Base-by-base conservation (phyloP, 1,139 yeast species). In the Diutina rugosa region DNA sequence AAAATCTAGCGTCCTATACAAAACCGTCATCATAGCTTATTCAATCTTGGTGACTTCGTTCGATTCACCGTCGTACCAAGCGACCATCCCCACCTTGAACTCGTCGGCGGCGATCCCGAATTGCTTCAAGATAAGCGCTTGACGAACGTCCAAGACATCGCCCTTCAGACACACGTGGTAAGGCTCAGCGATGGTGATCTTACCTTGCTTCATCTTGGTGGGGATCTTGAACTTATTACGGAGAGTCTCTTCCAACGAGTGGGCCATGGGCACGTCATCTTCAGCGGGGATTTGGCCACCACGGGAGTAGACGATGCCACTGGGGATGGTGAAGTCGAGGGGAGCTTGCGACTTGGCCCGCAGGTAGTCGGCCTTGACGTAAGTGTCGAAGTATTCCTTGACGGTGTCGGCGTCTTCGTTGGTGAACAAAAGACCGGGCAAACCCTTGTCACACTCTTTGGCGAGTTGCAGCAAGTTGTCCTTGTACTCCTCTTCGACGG, bases 251-350 rank as follows among this genome's bases (percentile, higher is more conserved):
- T 93, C 99, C 72, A 95, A 78, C 6, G 98, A 90, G 69, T 93
- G 99, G 12, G 95, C 86, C 89, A 93, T 84, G 63, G 97, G 97
- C 26, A 93, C 93, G 70, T 93, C 99, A 63, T 93, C 98, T 68
- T 90, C 97, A 32, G 70, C 73, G 41, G 97, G 79, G 58, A 91
- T 75, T 72, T 89, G 96, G 21, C 99, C 99, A 64, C 97, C 99
- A 69, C 97, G 84, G 16, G 98, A 89, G 69, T 90, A 91, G 12
- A 93, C 86, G 57, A 90, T 77, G 47, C 99, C 99, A 58, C 79
- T 90, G 41, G 99, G 98, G 56, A 93, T 79, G 8, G 81, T 79
- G 71, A 93, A 90, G 58, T 87, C 84, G 62, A 91, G 74, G 57
- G 98, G 96, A 4, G 96, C 80, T 64, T 72, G 82, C 52, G 90